Evolutionary conservation across 2,329 filamentous ascomycete genomes (phyloP), one percentile per base, ranked within the genome.

Genomic region (Neonectria punicea): DNA sequence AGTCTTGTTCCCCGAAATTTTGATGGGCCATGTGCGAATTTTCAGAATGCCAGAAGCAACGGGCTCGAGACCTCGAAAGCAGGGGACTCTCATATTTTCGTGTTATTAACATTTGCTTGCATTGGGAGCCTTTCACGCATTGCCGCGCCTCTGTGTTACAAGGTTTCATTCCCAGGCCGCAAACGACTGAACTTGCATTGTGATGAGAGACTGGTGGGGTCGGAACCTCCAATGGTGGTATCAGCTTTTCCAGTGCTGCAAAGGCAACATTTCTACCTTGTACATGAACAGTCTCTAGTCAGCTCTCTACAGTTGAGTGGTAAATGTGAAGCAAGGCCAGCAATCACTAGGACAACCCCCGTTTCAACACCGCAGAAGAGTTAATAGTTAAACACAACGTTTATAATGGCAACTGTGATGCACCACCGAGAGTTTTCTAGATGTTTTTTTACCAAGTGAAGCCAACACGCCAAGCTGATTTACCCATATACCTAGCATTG

Each of bases 11-110:
- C 49, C 49, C 51, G 9, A 53, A 53, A 56, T 61, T 36, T 58
- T 67, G 63, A 60, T 49, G 58, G 61, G 61, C 47, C 61, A 55
- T 58, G 57, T 61, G 57, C 61, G 46, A 57, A 32, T 67, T 54
- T 53, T 58, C 51, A 67, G 57, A 65, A 54, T 55, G 61, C 61
- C 47, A 65, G 61, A 61, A 64, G 39, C 64, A 63, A 57, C 36
- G 30, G 34, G 30, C 43, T 57, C 36, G 57, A 51, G 53, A 51
- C 57, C 39, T 49, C 25, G 25, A 25, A 18, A 53, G 36, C 18
- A 53, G 41, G 54, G 61, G 30, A 53, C 59, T 16, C 22, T 58
- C 10, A 58, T 54, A 53, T 56, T 47, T 51, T 66, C 32, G 53
- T 64, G 51, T 59, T 64, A 60, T 64, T 66, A 55, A 64, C 32